Conservation (phyloP, 1,284 basidiomycete species). For the Paramarasmius palmivorus region DNA sequence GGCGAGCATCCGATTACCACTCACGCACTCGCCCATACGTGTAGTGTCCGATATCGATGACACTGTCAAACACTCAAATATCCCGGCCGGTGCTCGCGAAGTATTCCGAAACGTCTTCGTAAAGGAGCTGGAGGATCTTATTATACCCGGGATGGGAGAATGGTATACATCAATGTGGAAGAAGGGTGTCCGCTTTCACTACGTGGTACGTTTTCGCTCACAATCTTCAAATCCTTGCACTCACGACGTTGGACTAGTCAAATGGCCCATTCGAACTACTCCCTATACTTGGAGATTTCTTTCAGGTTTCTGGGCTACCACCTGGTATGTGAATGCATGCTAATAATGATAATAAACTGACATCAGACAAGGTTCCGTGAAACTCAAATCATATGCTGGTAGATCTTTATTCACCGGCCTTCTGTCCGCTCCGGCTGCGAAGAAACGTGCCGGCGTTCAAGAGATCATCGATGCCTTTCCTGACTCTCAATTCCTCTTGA, state of each 20-base stretch:
- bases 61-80: slow-evolving; percentile 81
- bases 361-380: slow-evolving; percentile 71
- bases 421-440: slow-evolving; percentile 69
- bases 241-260: slow-evolving; percentile 51
- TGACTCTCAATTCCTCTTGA: slow-evolving; percentile 74
- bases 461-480: slow-evolving; percentile 81
- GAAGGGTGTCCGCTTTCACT: slow-evolving; percentile 78
- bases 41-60: slow-evolving; percentile 95
- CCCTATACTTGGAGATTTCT: slow-evolving; percentile 78
- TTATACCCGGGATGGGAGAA: slow-evolving; percentile 84
- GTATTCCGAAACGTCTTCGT: slow-evolving; percentile 83
- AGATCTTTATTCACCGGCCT: slow-evolving; percentile 80
- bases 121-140: slow-evolving; percentile 71
- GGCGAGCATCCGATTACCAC: slow-evolving; percentile 37
- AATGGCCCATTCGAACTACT: slow-evolving; percentile 90
- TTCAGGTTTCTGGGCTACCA: slow-evolving; percentile 68
- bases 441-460: slow-evolving; percentile 78
- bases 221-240: background rate
- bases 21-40: slow-evolving; percentile 62
- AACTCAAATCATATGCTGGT: slow-evolving; percentile 80
- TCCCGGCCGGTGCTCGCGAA: slow-evolving; percentile 71
- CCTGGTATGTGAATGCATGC: slow-evolving; percentile 53
- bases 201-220: slow-evolving; percentile 62
- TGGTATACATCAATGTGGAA: slow-evolving; percentile 77
- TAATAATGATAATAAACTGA: no score